A percentile compares a stretch with the other conserved stretches of the same genome.
These are phyloP conservation scores for Spongispora temasekensis DNA, from an alignment of 1,284 basidiomycete genomes.

Conservation along the genomic window DNA sequence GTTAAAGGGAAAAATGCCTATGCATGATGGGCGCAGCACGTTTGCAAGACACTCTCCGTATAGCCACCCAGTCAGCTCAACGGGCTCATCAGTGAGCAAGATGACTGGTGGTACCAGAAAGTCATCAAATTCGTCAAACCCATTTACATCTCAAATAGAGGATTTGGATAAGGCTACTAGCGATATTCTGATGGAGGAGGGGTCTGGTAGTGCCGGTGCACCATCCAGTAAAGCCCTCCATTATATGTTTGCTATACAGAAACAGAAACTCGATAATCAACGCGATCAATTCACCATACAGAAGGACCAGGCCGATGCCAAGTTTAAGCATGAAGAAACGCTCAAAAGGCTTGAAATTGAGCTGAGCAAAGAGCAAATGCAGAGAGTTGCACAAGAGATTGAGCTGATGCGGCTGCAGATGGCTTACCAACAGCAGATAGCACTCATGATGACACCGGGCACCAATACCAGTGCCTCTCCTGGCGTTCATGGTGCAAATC, in stretches of 20 bases:
- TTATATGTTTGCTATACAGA: background rate
- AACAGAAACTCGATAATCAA: background rate
- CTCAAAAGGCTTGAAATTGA: background rate
- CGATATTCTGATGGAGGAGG: background rate
- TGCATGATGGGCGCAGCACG: background rate
- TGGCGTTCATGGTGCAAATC: no score
- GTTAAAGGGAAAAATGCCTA: background rate
- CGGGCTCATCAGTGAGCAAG: background rate
- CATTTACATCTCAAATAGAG: background rate
- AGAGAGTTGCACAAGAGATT: background rate
- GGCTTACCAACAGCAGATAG: background rate
- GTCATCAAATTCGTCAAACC: background rate
- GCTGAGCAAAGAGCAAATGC: background rate
- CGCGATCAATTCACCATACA: background rate
- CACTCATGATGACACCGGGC: background rate
- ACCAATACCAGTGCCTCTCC: background rate
- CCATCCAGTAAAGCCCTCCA: background rate
- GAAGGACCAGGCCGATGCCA: no score
- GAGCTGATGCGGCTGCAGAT: background rate
- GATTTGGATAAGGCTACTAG: background rate
- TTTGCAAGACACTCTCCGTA: background rate
- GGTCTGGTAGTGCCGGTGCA: background rate
- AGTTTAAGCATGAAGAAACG: background rate
- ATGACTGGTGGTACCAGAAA: background rate
- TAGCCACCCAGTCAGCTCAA: background rate